Percentiles rank a stretch among this genome's conserved stretches.
Evolutionary conservation across 1,139 yeast species (phyloP).

Genomic region (Schwanniomyces etchellsii): DNA sequence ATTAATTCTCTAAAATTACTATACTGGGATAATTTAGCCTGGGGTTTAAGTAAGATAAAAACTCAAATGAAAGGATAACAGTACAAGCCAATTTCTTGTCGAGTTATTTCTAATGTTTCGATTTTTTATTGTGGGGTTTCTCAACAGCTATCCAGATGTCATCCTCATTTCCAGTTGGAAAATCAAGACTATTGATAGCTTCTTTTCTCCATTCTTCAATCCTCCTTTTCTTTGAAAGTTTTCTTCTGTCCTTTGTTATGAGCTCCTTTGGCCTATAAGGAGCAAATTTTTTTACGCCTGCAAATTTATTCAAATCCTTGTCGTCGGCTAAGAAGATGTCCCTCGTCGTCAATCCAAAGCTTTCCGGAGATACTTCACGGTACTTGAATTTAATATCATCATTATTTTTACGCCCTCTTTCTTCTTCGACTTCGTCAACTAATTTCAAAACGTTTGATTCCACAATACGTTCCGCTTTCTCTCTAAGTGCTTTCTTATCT

Average conservation of each 20-base stretch:
- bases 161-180: conserved; percentile 29
- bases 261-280: conserved; percentile 80
- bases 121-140: conserved; percentile 4
- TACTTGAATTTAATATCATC: conserved; percentile 64
- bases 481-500: conserved; percentile 54
- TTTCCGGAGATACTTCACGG: conserved; percentile 92
- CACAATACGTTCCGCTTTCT: conserved; percentile 69
- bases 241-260: conserved; percentile 73
- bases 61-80: too few relatives aligned
- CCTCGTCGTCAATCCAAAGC: conserved; percentile 78
- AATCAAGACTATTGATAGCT: conserved; percentile 63
- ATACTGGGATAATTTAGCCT: too few relatives aligned
- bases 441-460: conserved; percentile 35
- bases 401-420: conserved; percentile 45
- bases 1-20: too few relatives aligned
- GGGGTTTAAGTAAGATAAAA: too few relatives aligned
- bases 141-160: conserved; percentile 36
- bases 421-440: conserved; percentile 63
- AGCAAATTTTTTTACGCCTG: conserved; percentile 89
- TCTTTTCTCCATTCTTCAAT: conserved; percentile 87
- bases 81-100: too few relatives aligned
- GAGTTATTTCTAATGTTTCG: too few relatives aligned
- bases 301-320: conserved; percentile 70
- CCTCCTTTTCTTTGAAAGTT: conserved; percentile 76
- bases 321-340: conserved; percentile 93